Evolutionary conservation across 805 yeast species (phyloP), one percentile per base, ranked within the genome.

Genomic region (Teunomyces lycoperdinae): DNA sequence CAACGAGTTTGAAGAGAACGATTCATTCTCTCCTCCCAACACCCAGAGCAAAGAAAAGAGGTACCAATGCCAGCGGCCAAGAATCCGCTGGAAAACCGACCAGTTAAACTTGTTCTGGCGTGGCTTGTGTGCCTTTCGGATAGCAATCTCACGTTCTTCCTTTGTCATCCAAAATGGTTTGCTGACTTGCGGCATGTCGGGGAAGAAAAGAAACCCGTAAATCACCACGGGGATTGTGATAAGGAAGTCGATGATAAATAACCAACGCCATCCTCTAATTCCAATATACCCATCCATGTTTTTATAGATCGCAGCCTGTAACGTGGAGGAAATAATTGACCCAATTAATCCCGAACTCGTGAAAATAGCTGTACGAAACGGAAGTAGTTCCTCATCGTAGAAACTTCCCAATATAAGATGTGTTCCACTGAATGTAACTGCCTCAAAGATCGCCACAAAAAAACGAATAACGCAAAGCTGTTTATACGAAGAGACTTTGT

Each of bases 211-310:
- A 34, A 79, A 70, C 0, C 88, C 87, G 52, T 76, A 80, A 3
- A 81, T 32, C 3, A 79, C 77, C 46, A 83, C 76, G 1, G 85
- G 85, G 3, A 82, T 56, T 0, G 87, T 81, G 40, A 82, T 71
- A 29, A 79, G 56, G 53, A 80, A 81, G 62, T 83, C 86, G 51
- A 83, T 79, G 40, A 83, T 78, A 57, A 81, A 83, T n/a, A 82
- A 33, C 61, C 61, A 58, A 24, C 58, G 44, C 60, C 61, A 58
- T 6, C 87, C 87, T 3, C 73, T 71, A 11, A 81, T 59, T 0
- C 83, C 83, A n/a, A 63, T 60, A 16, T 53, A 59, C 46, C 79
- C 77, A 53, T 76, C 62, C 70, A 80, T 66, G 52, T 71, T 70
- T 14, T 59, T 63, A 54, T 72, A 74, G 32, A 80, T 79, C 2